Evolutionary conservation across 306 rosid genomes (phyloP).

Genomic region (Clitoria ternatea): DNA sequence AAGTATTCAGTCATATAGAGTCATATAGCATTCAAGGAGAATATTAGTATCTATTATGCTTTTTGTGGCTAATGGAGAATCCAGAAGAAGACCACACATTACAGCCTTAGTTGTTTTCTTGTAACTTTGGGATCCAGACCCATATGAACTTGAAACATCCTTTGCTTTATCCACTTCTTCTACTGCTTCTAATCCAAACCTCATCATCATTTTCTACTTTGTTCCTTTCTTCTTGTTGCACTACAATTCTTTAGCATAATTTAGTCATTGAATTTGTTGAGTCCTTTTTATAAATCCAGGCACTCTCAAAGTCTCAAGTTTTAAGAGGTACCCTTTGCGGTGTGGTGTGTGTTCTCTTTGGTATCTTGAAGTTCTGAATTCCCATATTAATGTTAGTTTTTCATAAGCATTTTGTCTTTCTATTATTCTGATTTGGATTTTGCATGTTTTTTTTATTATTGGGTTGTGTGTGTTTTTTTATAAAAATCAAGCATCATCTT

Average conservation of each 20-base stretch:
- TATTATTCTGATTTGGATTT: constrained; percentile 20
- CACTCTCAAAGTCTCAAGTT: constrained; percentile 24
- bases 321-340: constrained; percentile 25
- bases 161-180: constrained; percentile 41
- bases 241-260: constrained; percentile 31
- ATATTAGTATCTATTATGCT: constrained; percentile 70
- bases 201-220: constrained; percentile 25
- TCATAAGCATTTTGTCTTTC: constrained; percentile 1
- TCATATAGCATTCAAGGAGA: constrained; percentile 31
- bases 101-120: constrained; percentile 86
- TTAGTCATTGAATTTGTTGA: constrained; percentile 19
- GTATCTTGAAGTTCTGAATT: constrained; percentile 25
- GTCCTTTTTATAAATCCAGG: not conserved
- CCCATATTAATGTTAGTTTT: constrained; percentile 19
- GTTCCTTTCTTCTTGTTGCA: constrained; percentile 2
- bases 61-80: constrained; percentile 86
- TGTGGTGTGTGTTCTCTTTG: constrained; percentile 11
- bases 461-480: constrained; percentile 29
- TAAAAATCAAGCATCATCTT: constrained; percentile 10
- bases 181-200: constrained; percentile 48
- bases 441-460: constrained; percentile 17
- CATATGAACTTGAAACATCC: constrained; percentile 35
- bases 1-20: not conserved
- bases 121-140: constrained; percentile 53
- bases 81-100: constrained; percentile 81